Conservation (phyloP, 2,329 filamentous ascomycete species). For the Alternaria ventricosa region DNA sequence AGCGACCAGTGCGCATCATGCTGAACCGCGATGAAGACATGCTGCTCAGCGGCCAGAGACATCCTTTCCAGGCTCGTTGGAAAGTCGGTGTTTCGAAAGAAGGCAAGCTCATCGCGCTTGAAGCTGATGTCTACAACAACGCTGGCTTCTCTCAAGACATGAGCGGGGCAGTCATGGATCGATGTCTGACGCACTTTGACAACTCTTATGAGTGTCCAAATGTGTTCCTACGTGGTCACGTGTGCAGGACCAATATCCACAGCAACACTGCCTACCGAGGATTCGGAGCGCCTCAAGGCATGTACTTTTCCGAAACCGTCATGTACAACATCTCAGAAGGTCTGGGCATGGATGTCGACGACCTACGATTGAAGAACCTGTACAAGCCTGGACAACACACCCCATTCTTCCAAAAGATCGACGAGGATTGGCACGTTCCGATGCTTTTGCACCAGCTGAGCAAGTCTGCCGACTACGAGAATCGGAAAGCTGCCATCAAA, state of each 20-base stretch:
- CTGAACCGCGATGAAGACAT: constrained; percentile 96
- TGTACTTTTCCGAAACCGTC: constrained; percentile 88
- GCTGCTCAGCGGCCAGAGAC: constrained; percentile 84
- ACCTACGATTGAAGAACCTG: constrained; percentile 81
- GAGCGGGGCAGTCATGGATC: constrained; percentile 79
- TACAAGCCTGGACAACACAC: constrained; percentile 79
- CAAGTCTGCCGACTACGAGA: constrained; percentile 73
- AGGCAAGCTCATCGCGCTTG: constrained; percentile 87
- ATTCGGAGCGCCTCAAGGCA: constrained; percentile 92
- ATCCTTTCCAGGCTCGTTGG: constrained; percentile 88
- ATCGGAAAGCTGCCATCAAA: constrained; percentile 70
- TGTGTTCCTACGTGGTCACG: constrained; percentile 78
- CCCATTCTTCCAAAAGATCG: constrained; percentile 86
- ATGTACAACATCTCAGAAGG: constrained; percentile 90
- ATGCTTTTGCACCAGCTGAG: constrained; percentile 87
- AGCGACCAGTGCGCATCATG: constrained; percentile 87
- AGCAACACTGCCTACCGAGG: constrained; percentile 96
- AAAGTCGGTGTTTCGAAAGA: constrained; percentile 91
- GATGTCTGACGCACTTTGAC: constrained; percentile 84
- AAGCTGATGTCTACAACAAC: constrained; percentile 89
- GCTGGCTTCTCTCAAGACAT: constrained; percentile 77
- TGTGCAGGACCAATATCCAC: constrained; percentile 94
- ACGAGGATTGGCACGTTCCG: constrained; percentile 87
- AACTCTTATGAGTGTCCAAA: constrained; percentile 89
- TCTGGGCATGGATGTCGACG: constrained; percentile 81